Percentiles rank a stretch among this genome's conserved stretches.
phyloP scores from a whole-genome alignment of 805 yeast genomes.

The Metschnikowia gruessii region DNA sequence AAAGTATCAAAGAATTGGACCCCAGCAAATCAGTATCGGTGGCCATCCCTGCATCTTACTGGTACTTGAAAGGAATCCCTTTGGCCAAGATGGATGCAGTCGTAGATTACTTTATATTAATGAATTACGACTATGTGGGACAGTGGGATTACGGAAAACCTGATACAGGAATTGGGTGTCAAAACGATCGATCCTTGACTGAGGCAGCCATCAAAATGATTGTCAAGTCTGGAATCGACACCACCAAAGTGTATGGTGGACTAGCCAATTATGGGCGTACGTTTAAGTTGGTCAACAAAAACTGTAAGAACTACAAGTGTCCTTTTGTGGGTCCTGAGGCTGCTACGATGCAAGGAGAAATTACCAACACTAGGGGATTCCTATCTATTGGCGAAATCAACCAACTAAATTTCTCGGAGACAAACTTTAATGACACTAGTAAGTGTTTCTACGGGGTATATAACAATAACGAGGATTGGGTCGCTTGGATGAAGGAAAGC shows the following conservation, averaged over 20 bases:
- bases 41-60: not conserved
- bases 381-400: not conserved
- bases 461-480: not conserved
- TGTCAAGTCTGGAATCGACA: not conserved
- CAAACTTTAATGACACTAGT: not conserved
- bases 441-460: not conserved
- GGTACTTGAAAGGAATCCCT: constrained; percentile 1
- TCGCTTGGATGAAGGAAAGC: constrained; percentile 1
- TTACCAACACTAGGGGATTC: not conserved
- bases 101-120: not conserved
- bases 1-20: not conserved
- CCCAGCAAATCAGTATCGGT: not conserved
- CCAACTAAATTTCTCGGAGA: not conserved
- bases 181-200: not conserved
- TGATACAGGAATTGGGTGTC: not conserved
- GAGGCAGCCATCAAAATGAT: not conserved
- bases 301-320: not conserved
- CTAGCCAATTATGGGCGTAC: constrained; percentile 1
- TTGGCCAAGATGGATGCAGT: not conserved
- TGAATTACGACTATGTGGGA: not conserved
- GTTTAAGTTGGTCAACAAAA: not conserved
- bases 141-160: not conserved
- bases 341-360: not conserved
- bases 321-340: not conserved
- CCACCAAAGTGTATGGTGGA: constrained; percentile 1